These are phyloP conservation scores for Fusarium newnesense DNA, from an alignment of 2,329 filamentous ascomycete genomes.

Conservation along the genomic window DNA sequence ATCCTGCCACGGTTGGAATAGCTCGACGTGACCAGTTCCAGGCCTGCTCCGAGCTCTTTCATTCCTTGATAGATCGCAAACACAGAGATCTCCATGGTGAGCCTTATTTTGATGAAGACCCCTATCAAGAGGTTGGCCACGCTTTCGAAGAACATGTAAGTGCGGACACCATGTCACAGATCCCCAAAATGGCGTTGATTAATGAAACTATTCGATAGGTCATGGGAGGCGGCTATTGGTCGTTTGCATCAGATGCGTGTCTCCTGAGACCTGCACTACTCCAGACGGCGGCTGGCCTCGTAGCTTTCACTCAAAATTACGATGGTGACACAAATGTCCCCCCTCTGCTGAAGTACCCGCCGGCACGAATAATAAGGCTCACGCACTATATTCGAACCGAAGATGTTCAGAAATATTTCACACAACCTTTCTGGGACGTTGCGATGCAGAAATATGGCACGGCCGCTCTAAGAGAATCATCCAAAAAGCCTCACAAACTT, in stretches of 20 bases:
- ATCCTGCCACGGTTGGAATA: constrained; percentile 31
- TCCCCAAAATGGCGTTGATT: neutral
- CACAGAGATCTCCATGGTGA: constrained; percentile 6
- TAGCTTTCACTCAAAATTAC: neutral
- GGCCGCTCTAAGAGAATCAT: constrained; percentile 31
- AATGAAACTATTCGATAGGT: constrained; percentile 17
- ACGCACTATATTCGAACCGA: constrained; percentile 25
- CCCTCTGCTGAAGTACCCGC: constrained; percentile 1
- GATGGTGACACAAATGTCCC: neutral
- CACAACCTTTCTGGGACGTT: constrained; percentile 42
- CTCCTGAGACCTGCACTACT: constrained; percentile 24
- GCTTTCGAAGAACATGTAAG: constrained; percentile 38
- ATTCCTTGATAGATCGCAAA: constrained; percentile 1
- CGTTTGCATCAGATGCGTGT: constrained; percentile 2
- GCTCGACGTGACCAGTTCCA: neutral
- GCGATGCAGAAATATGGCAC: constrained; percentile 40
- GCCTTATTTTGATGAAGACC: constrained; percentile 42
- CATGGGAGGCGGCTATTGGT: constrained; percentile 36
- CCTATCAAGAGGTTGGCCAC: constrained; percentile 37
- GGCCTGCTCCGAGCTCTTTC: constrained; percentile 19
- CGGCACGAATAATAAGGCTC: neutral
- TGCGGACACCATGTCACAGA: neutral
- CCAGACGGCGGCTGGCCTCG: constrained; percentile 20
- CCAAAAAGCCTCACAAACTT: constrained; percentile 34
- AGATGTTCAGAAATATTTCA: constrained; percentile 35